Evolutionary conservation across 2,329 filamentous ascomycete genomes (phyloP).

Genomic region (Cercospora canescens): DNA sequence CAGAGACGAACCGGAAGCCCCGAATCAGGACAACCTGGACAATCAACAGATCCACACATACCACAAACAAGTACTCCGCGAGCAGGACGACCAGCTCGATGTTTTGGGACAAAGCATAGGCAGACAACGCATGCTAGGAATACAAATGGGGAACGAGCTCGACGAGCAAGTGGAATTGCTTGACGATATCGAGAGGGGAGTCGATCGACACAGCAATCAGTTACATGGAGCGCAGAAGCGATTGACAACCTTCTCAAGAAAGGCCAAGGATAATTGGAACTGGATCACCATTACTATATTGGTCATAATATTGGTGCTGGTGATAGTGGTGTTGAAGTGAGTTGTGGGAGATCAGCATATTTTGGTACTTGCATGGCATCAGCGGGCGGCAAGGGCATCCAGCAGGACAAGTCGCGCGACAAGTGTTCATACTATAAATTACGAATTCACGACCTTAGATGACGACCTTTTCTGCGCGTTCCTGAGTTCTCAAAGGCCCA

Average conservation of each 20-base stretch:
- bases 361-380: background rate
- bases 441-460: background rate
- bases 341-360: too few relatives aligned
- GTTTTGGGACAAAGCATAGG: constrained; percentile 80
- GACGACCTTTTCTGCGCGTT: too few relatives aligned
- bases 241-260: constrained; percentile 69
- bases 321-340: constrained; percentile 80
- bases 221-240: constrained; percentile 73
- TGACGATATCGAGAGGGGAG: constrained; percentile 81
- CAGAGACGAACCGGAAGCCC: constrained; percentile 63
- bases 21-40: constrained; percentile 59
- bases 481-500: too few relatives aligned
- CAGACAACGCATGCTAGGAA: constrained; percentile 86
- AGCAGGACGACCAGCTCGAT: constrained; percentile 95
- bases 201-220: constrained; percentile 76
- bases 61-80: constrained; percentile 75
- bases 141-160: constrained; percentile 94
- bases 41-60: constrained; percentile 88
- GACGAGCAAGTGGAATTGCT: constrained; percentile 86
- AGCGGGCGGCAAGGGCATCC: background rate
- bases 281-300: constrained; percentile 77
- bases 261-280: constrained; percentile 83
- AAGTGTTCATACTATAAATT: background rate
- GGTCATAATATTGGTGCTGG: constrained; percentile 76
- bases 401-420: background rate